Conservation (phyloP, 306 rosid genomes). For the Luffa aegyptiaca region DNA sequence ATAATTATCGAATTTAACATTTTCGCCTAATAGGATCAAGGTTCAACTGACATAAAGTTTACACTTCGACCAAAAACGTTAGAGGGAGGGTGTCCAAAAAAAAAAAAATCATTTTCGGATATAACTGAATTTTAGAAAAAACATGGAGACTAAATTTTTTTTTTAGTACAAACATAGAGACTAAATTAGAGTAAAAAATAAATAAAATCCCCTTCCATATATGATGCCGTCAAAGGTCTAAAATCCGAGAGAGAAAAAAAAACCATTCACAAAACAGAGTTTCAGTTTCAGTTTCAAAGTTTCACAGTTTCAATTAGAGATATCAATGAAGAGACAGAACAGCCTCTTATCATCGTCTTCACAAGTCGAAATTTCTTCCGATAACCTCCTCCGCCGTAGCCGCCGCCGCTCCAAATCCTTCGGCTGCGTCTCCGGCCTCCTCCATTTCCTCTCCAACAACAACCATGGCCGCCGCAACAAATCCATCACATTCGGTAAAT, state of each 20-base stretch:
- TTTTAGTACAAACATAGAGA: too few species aligned
- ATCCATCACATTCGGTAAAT: conserved; percentile 2
- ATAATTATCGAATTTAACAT: too few species aligned
- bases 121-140: too few species aligned
- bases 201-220: neutral
- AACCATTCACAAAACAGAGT: neutral
- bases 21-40: too few species aligned
- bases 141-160: too few species aligned
- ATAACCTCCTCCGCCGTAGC: neutral
- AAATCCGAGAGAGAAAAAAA: neutral
- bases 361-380: neutral
- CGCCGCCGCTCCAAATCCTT: neutral
- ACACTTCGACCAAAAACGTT: too few species aligned
- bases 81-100: too few species aligned
- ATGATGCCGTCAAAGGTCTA: neutral
- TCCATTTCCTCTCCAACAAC: neutral
- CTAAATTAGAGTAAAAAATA: too few species aligned
- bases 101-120: too few species aligned
- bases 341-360: neutral
- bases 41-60: too few species aligned
- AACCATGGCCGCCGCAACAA: neutral
- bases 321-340: conserved; percentile 2
- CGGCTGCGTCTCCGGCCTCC: neutral
- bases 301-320: neutral
- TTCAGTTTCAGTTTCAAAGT: neutral